Percentiles rank a stretch among this genome's conserved stretches.
These are phyloP conservation scores for Paulownia fortunei DNA, from an alignment of 257 asterid genomes.

Conservation along the genomic window DNA sequence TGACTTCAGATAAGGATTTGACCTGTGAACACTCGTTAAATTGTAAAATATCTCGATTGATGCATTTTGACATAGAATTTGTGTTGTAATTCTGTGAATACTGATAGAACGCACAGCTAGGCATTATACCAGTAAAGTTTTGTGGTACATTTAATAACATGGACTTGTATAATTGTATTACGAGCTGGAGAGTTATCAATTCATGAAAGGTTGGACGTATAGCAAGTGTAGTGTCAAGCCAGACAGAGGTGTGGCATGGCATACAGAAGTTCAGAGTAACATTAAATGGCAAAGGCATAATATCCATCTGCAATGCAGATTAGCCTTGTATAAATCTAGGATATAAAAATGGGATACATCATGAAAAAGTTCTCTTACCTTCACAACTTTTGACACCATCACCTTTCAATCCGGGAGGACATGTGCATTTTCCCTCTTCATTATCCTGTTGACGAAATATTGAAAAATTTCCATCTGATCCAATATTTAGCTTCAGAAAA, in stretches of 20 bases:
- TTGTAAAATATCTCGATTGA: background rate
- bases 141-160: background rate
- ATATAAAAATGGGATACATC: constrained; percentile 1
- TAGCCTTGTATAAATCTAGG: background rate
- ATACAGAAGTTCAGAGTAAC: background rate
- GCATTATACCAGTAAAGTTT: background rate
- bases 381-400: constrained; percentile 83
- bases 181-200: background rate
- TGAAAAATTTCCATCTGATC: constrained; percentile 5
- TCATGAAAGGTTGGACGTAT: background rate
- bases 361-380: constrained; percentile 52
- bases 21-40: background rate
- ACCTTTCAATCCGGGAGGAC: constrained; percentile 87
- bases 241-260: background rate
- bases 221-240: background rate
- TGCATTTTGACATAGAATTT: background rate
- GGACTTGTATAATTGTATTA: background rate
- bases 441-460: constrained; percentile 51
- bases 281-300: background rate
- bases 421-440: constrained; percentile 73
- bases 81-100: background rate
- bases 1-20: background rate
- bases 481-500: constrained; percentile 6
- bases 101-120: background rate
- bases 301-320: background rate